These are phyloP conservation scores for Passiflora organensis DNA, from an alignment of 345 rosid genomes.

Conservation along the genomic window DNA sequence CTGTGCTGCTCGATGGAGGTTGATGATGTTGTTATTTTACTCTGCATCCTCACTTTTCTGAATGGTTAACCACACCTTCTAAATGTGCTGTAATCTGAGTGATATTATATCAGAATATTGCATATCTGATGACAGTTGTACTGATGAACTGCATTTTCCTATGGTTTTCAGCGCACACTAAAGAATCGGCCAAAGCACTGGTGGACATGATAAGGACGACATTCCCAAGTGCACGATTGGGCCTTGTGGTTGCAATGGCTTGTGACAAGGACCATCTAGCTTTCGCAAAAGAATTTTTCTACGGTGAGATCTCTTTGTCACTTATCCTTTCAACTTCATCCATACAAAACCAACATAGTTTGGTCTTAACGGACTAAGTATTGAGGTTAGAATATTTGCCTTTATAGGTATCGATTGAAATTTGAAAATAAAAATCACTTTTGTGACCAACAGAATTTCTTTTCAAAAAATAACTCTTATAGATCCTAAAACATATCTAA, in stretches of 20 bases:
- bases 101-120: not conserved
- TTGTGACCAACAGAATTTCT: no score
- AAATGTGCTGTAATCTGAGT: not conserved
- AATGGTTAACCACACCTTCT: not conserved
- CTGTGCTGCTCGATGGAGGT: conserved; percentile 91
- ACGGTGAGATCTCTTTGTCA: conserved; percentile 33
- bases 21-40: conserved; percentile 6
- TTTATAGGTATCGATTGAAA: no score
- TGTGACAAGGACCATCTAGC: conserved; percentile 78
- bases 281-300: conserved; percentile 76
- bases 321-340: not conserved
- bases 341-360: no score
- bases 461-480: no score
- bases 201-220: conserved; percentile 46
- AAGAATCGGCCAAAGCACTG: conserved; percentile 83
- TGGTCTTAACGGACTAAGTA: no score
- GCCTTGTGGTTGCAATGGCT: conserved; percentile 82
- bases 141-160: not conserved
- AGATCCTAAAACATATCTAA: no score
- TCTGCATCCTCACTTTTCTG: conserved; percentile 1
- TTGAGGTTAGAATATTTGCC: no score
- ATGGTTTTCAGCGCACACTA: conserved; percentile 67
- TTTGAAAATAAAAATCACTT: no score
- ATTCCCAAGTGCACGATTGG: conserved; percentile 49
- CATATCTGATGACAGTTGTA: not conserved